Conservation (phyloP, 805 yeast genomes). For the Komagataella populi region DNA sequence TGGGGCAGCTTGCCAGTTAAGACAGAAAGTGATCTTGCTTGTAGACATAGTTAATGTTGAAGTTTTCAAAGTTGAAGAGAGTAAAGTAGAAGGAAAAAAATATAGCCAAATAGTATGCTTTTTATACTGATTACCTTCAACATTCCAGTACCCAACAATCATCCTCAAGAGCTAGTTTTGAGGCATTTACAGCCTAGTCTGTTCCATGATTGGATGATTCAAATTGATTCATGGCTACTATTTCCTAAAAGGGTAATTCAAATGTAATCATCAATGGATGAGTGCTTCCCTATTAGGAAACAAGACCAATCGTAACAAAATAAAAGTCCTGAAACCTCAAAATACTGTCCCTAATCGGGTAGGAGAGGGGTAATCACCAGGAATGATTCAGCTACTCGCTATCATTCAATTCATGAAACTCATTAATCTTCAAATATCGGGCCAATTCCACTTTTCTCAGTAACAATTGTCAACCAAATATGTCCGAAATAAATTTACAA, state of each 20-base stretch:
- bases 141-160: background rate
- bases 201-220: background rate
- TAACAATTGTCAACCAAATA: too few species aligned
- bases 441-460: background rate
- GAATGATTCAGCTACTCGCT: background rate
- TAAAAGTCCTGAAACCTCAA: background rate
- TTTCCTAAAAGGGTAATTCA: background rate
- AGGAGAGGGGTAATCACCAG: background rate
- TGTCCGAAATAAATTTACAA: background rate
- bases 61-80: background rate
- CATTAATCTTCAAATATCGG: background rate
- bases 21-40: constrained; percentile 33
- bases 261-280: background rate
- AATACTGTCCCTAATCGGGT: background rate
- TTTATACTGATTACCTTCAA: background rate
- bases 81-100: background rate
- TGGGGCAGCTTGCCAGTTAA: constrained; percentile 44
- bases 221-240: background rate
- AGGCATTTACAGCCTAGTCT: background rate
- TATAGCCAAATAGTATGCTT: background rate
- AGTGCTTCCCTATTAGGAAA: background rate
- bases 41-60: constrained; percentile 20
- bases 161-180: background rate
- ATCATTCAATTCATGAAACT: background rate
- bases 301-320: background rate